A percentile compares a stretch with the other conserved stretches of the same genome.
Evolutionary conservation across 1,139 yeast species (phyloP).

Genomic region (Blastobotrys serpentis): DNA sequence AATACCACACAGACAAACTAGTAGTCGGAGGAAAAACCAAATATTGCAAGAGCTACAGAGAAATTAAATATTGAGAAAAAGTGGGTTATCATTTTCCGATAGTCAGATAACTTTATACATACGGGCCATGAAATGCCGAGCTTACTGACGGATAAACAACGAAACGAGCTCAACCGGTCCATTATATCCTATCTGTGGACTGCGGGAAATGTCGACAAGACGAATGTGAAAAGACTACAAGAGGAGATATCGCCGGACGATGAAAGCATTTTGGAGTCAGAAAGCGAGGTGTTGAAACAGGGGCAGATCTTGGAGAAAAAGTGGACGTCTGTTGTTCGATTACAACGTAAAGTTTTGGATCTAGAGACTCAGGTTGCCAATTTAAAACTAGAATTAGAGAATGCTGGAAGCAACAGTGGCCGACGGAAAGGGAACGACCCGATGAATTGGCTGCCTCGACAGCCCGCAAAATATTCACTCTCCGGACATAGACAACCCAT

Average conservation of each 20-base stretch:
- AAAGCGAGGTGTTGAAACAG: conserved; percentile 19
- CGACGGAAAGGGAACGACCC: conserved; percentile 36
- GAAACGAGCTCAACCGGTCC: conserved; percentile 30
- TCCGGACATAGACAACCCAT: conserved; percentile 61
- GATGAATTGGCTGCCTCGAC: conserved; percentile 66
- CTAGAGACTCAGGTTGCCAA: conserved; percentile 44
- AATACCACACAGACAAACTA: no score
- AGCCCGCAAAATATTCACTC: conserved; percentile 48
- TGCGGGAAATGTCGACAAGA: conserved; percentile 3
- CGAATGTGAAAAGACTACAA: conserved; percentile 3
- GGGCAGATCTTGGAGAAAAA: conserved; percentile 63
- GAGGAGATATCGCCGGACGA: conserved; percentile 11
- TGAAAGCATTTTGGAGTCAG: conserved; percentile 8
- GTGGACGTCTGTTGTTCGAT: conserved; percentile 82
- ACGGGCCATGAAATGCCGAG: conserved; percentile 12
- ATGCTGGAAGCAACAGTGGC: conserved; percentile 20
- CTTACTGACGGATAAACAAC: conserved; percentile 24
- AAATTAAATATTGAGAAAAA: no score
- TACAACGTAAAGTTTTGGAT: conserved; percentile 74
- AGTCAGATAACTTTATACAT: no score
- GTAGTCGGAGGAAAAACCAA: no score
- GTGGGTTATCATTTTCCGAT: no score
- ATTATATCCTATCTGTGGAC: conserved; percentile 34
- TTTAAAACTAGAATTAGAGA: conserved; percentile 47
- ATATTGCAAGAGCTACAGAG: no score